Conservation (phyloP, 169 alveolate species). For the Cryptosporidium andersoni region DNA sequence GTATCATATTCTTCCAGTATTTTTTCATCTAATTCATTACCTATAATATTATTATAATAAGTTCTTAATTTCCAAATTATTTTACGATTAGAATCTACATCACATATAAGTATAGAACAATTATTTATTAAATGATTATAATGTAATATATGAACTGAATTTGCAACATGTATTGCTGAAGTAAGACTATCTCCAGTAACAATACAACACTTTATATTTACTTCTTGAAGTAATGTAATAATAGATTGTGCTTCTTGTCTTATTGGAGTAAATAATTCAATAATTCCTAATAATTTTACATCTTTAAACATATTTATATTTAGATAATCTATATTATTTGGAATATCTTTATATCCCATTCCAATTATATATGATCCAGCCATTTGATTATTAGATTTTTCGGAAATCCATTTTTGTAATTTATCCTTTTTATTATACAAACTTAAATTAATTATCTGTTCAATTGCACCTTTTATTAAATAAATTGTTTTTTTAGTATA, state of each 20-base stretch:
- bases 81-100: constrained; percentile 4
- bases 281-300: background rate
- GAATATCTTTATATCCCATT: constrained; percentile 4
- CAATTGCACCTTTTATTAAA: constrained; percentile 56
- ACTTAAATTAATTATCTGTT: constrained; percentile 13
- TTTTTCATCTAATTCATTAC: too few relatives aligned
- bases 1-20: too few relatives aligned
- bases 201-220: constrained; percentile 28
- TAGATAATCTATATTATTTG: background rate
- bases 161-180: constrained; percentile 43
- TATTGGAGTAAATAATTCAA: constrained; percentile 47
- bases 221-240: background rate
- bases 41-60: too few relatives aligned
- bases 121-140: constrained; percentile 5
- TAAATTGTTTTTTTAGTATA: background rate
- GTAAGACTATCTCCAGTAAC: constrained; percentile 50
- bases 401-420: constrained; percentile 7
- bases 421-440: background rate
- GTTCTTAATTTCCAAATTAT: constrained; percentile 27
- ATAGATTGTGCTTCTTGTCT: constrained; percentile 22
- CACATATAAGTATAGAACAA: background rate
- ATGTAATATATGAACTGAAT: background rate
- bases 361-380: constrained; percentile 60
- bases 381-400: constrained; percentile 2
- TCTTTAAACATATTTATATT: background rate